phyloP scores from a whole-genome alignment of 805 yeast species.

The Candida boleticola region DNA sequence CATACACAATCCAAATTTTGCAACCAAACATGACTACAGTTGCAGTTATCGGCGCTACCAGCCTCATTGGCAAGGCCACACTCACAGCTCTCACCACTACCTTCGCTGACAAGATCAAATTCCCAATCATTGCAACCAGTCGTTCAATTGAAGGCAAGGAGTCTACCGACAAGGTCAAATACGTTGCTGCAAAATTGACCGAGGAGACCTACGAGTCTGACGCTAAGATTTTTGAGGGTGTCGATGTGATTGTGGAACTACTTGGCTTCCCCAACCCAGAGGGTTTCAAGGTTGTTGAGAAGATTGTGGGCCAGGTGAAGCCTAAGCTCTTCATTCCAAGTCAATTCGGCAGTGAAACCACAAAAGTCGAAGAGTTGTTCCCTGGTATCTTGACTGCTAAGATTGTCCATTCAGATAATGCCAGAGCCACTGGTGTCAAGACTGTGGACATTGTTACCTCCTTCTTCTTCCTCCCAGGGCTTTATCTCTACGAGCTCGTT shows the following conservation, averaged over 20 bases:
- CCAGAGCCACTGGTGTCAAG: conserved; percentile 46
- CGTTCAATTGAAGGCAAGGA: conserved; percentile 35
- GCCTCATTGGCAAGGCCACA: conserved; percentile 49
- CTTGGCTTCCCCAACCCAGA: conserved; percentile 30
- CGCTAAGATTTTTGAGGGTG: conserved; percentile 41
- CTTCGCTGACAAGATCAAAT: conserved; percentile 39
- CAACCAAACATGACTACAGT: no score
- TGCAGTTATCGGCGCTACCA: conserved; percentile 54
- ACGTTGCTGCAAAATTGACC: conserved; percentile 31
- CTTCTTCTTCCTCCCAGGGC: conserved; percentile 34
- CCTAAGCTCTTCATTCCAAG: conserved; percentile 57
- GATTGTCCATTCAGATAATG: conserved; percentile 31
- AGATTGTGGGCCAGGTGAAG: conserved; percentile 35
- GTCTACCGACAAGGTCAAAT: conserved; percentile 37
- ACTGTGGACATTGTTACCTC: conserved; percentile 43
- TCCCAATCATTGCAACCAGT: conserved; percentile 53
- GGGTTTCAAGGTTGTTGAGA: conserved; percentile 35
- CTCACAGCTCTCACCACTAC: conserved; percentile 43
- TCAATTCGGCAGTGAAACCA: conserved; percentile 54
- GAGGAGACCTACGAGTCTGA: conserved; percentile 21
- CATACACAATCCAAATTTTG: no score
- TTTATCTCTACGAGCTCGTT: conserved; percentile 32
- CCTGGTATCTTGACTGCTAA: conserved; percentile 37
- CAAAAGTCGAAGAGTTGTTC: conserved; percentile 19
- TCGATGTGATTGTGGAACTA: conserved; percentile 52